Evolutionary conservation across 2,329 filamentous ascomycete species (phyloP).

Genomic region (Phialophora chinensis): DNA sequence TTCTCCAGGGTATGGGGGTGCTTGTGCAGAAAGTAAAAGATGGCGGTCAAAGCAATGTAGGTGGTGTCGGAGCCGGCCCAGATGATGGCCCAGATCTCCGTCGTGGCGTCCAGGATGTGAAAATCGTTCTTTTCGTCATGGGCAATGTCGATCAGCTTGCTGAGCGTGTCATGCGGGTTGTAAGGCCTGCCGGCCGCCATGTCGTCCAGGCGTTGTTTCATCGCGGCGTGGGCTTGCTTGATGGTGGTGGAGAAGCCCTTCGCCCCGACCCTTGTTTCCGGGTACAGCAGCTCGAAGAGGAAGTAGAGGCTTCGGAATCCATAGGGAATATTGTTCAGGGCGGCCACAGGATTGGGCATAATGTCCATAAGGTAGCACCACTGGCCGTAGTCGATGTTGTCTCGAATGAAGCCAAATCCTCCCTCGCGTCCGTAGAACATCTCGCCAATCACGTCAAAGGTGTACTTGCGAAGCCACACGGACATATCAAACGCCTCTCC

Average conservation of each 20-base stretch:
- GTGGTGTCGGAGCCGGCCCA: conserved; percentile 41
- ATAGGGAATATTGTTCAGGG: conserved; percentile 27
- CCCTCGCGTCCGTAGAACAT: conserved; percentile 34
- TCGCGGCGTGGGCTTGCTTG: conserved; percentile 27
- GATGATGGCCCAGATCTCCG: conserved; percentile 34
- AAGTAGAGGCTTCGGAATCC: conserved; percentile 30
- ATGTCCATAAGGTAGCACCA: conserved; percentile 36
- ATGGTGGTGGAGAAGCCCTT: conserved; percentile 30
- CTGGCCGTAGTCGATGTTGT: conserved; percentile 36
- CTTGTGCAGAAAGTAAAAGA: conserved; percentile 45
- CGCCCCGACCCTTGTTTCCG: conserved; percentile 26
- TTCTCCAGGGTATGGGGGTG: conserved; percentile 47
- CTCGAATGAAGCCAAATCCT: conserved; percentile 35
- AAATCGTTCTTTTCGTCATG: conserved; percentile 24
- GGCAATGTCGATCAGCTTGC: conserved; percentile 29
- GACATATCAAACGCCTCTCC: conserved; percentile 29
- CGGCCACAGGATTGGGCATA: conserved; percentile 29
- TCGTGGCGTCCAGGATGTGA: conserved; percentile 27
- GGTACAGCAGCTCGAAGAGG: conserved; percentile 29
- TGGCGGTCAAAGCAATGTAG: conserved; percentile 43
- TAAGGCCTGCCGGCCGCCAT: conserved; percentile 24
- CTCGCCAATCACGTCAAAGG: conserved; percentile 35
- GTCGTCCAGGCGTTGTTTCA: conserved; percentile 31
- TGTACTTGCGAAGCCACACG: conserved; percentile 35
- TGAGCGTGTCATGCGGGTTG: conserved; percentile 28